Evolutionary conservation across 306 rosid genomes (phyloP).

Genomic region (Trifolium subterraneum): DNA sequence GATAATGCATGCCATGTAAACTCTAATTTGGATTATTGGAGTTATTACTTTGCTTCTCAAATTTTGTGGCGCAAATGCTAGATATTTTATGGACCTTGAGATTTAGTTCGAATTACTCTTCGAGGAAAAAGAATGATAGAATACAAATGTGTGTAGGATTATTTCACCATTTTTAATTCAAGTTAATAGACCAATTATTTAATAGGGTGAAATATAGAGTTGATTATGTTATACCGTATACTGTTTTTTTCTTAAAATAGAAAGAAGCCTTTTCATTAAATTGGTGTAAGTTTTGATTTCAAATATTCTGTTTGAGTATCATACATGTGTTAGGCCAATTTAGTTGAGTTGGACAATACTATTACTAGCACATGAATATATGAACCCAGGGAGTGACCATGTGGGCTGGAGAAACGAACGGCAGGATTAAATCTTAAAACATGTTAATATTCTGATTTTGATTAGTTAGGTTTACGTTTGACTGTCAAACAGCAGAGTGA

Average conservation of each 20-base stretch:
- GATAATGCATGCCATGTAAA: no score
- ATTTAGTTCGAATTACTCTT: not conserved
- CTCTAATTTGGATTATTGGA: no score
- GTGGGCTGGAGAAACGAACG: not conserved
- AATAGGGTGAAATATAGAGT: not conserved
- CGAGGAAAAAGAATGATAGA: not conserved
- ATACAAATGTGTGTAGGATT: not conserved
- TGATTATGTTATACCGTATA: not conserved
- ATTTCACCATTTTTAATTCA: not conserved
- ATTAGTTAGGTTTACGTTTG: not conserved
- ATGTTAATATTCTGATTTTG: not conserved
- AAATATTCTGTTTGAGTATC: not conserved
- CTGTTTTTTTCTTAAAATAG: not conserved
- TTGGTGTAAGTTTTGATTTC: constrained; percentile 12
- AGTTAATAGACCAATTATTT: not conserved
- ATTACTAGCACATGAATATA: not conserved
- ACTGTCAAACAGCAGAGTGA: not conserved
- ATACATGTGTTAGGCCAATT: not conserved
- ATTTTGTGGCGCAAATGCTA: not conserved
- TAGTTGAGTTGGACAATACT: constrained; percentile 15
- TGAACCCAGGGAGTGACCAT: not conserved
- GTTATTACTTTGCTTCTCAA: no score
- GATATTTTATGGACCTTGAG: not conserved
- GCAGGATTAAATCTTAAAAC: constrained; percentile 2
- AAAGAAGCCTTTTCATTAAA: not conserved